Percentiles rank a stretch among this genome's conserved stretches.
These are phyloP conservation scores for Rhododendron vialii DNA, from an alignment of 148 eudicot genomes.

Conservation along the genomic window DNA sequence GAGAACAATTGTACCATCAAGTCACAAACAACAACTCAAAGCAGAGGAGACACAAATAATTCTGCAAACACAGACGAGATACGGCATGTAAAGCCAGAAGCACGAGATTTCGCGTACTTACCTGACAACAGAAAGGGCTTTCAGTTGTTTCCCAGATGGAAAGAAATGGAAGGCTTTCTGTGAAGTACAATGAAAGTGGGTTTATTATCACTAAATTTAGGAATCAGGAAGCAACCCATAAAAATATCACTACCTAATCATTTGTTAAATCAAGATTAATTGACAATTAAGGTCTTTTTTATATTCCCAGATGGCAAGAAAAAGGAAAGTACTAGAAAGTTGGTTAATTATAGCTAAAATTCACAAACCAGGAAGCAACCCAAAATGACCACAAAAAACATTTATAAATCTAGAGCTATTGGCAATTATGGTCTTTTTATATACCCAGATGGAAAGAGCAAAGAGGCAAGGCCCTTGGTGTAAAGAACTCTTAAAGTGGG, in stretches of 20 bases:
- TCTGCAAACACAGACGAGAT: neutral
- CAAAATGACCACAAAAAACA: neutral
- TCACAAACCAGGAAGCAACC: conserved; percentile 14
- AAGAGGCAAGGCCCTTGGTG: neutral
- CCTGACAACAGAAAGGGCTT: neutral
- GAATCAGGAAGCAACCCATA: neutral
- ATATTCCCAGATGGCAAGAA: neutral
- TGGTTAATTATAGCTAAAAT: neutral
- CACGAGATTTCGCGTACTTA: neutral
- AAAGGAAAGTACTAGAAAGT: neutral
- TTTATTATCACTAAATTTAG: neutral
- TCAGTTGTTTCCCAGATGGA: neutral
- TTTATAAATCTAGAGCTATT: neutral
- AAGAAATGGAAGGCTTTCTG: neutral
- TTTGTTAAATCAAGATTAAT: neutral
- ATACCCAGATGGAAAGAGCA: neutral
- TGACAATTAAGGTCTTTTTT: conserved; percentile 3
- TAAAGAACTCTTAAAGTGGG: neutral
- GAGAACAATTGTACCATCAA: neutral
- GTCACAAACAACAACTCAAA: neutral
- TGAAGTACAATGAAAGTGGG: neutral
- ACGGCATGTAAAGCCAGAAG: neutral
- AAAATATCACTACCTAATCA: neutral
- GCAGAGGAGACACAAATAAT: neutral
- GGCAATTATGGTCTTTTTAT: conserved; percentile 3